A percentile compares a stretch with the other conserved stretches of the same genome.
Conservation (phyloP, 2,329 filamentous ascomycete species). For the Massarina eburnea region DNA sequence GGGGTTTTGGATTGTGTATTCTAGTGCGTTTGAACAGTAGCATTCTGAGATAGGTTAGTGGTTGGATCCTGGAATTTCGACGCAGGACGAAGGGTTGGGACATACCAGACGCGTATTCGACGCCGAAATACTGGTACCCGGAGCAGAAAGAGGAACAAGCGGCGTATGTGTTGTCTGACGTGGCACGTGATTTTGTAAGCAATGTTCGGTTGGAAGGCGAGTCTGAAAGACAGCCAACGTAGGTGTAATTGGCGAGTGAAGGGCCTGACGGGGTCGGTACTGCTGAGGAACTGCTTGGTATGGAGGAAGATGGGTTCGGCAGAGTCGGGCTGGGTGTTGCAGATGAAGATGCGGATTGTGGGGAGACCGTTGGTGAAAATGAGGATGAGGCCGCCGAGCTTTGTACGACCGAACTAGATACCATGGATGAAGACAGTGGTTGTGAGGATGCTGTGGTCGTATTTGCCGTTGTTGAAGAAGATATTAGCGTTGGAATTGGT, state of each 20-base stretch:
- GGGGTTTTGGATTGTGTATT: constrained; percentile 15
- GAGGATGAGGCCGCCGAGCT: too few relatives aligned
- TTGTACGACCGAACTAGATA: too few relatives aligned
- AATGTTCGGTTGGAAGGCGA: constrained; percentile 15
- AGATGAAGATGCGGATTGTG: constrained; percentile 1
- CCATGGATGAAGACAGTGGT: too few relatives aligned
- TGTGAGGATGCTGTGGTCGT: too few relatives aligned
- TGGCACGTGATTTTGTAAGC: constrained; percentile 8
- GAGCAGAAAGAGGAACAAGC: constrained; percentile 20
- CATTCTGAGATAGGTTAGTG: constrained; percentile 13
- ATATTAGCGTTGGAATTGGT: too few relatives aligned
- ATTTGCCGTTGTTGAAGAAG: too few relatives aligned
- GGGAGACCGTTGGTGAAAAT: too few relatives aligned
- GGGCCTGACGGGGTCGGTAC: constrained; percentile 12
- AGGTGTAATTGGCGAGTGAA: constrained; percentile 18
- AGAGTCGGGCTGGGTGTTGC: constrained; percentile 8
- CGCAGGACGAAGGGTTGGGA: neutral
- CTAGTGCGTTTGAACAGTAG: constrained; percentile 44
- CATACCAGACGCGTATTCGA: constrained; percentile 19
- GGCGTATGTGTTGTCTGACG: constrained; percentile 14
- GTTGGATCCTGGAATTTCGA: neutral
- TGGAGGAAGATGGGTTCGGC: constrained; percentile 9
- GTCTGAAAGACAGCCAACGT: constrained; percentile 24
- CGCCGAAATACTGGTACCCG: constrained; percentile 24
- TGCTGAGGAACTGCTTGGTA: too few relatives aligned